Conservation (phyloP, 306 rosid species). For the Spatholobus suberectus region DNA sequence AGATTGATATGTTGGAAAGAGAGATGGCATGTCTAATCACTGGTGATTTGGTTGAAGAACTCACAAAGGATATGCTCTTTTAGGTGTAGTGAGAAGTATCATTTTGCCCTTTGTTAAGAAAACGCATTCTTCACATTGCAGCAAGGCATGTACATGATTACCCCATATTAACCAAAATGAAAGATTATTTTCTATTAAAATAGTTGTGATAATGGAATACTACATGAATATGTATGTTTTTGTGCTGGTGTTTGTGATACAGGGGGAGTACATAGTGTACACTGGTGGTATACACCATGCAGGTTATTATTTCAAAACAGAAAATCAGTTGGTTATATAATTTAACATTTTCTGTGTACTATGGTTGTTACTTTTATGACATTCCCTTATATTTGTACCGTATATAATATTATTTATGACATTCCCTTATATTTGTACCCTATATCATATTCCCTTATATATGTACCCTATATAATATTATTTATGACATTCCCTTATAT, state of each 20-base stretch:
- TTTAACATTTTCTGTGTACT: not conserved
- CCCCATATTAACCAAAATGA: slow-evolving; percentile 28
- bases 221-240: slow-evolving; percentile 36
- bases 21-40: slow-evolving; percentile 58
- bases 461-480: not conserved
- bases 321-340: slow-evolving; percentile 13
- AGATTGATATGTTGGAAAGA: slow-evolving; percentile 51
- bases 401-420: not conserved
- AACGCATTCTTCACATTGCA: not conserved
- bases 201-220: slow-evolving; percentile 20
- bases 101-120: not conserved
- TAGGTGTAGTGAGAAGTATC: slow-evolving; percentile 14
- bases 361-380: not conserved
- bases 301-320: not conserved
- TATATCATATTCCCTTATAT: not conserved
- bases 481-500: not conserved
- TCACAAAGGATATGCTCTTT: slow-evolving; percentile 58
- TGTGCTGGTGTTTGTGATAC: slow-evolving; percentile 39
- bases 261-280: slow-evolving; percentile 40
- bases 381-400: not conserved
- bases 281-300: slow-evolving; percentile 40
- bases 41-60: slow-evolving; percentile 70
- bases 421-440: not conserved
- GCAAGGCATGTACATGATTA: slow-evolving; percentile 34
- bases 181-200: slow-evolving; percentile 35